Evolutionary conservation across 805 yeast species (phyloP).

Genomic region (Yarrowia hollandica): DNA sequence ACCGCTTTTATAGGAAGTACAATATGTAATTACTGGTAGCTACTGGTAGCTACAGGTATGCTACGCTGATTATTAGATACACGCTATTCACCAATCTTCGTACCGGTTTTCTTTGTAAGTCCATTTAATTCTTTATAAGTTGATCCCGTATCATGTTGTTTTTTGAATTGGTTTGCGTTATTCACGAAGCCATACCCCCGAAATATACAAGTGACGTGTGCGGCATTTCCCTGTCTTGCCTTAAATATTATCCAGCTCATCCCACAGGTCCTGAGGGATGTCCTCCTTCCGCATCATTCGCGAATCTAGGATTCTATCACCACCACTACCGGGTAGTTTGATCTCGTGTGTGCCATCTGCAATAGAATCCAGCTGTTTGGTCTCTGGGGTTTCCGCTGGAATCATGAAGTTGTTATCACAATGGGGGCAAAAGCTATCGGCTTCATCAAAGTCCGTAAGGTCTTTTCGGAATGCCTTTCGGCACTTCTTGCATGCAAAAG

Average conservation of each 20-base stretch:
- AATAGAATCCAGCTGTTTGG: constrained; percentile 23
- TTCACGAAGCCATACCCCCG: too few relatives aligned
- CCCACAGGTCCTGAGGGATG: constrained; percentile 24
- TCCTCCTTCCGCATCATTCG: constrained; percentile 25
- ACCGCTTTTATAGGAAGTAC: too few relatives aligned
- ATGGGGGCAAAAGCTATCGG: constrained; percentile 42
- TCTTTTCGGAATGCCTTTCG: constrained; percentile 42
- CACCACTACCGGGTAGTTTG: neutral
- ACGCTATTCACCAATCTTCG: too few relatives aligned
- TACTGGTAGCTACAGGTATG: too few relatives aligned
- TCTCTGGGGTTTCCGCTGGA: constrained; percentile 34
- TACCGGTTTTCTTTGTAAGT: too few relatives aligned
- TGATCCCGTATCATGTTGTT: too few relatives aligned
- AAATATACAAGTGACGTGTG: too few relatives aligned
- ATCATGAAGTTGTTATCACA: constrained; percentile 41
- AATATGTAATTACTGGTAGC: too few relatives aligned
- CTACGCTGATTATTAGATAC: too few relatives aligned
- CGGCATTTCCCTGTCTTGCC: too few relatives aligned
- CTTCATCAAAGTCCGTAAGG: constrained; percentile 41
- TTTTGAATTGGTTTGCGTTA: too few relatives aligned
- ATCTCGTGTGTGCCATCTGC: constrained; percentile 25
- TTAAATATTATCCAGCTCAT: constrained; percentile 21
- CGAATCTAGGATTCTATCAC: neutral
- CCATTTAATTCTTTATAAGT: too few relatives aligned
- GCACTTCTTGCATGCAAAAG: constrained; percentile 42